Evolutionary conservation across 1,284 basidiomycete genomes (phyloP), one percentile per base, ranked within the genome.

Genomic region (Malassezia japonica): DNA sequence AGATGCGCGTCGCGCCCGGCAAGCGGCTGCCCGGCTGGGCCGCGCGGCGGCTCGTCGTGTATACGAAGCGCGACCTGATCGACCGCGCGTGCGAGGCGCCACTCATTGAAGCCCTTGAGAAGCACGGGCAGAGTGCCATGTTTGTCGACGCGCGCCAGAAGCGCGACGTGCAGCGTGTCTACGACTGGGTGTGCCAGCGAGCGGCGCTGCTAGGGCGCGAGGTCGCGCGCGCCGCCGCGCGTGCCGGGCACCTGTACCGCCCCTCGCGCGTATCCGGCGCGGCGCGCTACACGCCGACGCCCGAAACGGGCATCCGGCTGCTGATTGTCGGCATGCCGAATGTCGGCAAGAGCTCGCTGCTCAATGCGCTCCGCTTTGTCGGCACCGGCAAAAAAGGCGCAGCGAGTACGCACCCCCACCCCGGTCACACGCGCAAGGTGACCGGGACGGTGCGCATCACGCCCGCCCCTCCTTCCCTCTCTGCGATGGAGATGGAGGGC

Each of bases 31-130:
- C 47, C 1, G 59, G 56, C 10, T 70, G 69, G 69, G 44, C 50
- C 1, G 51, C 41, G 12, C 60, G 67, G 1, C 84, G 86, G 46
- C 79, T 98, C 33, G 82, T 98, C 35, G 86, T 96, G 5, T 82
- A 96, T 64, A 92, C 88, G 64, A 96, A 96, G 76, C 80, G 84
- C 34, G 94, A 98, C 75, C 77, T 96, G 37, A 87, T 94, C 5
- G 83, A 90, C 40, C 78, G 80, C 57, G 82, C 83, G 79, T 86
- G 88, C 27, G 80, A 91, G 63, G 80, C 77, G 74, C 76, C 78
- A 0, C 59, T 81, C 7, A 59, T 60, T 16, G 63, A 64, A 25
- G 77, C 79, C 4, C 74, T 81, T 40, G 45, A 55, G 20, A 55
- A 74, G 40, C 66, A 73, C 6, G 53, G 48, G 16, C 76, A 80